Base-by-base conservation (phyloP, 2,329 filamentous ascomycete species). In the Pyrenophora seminiperda region DNA sequence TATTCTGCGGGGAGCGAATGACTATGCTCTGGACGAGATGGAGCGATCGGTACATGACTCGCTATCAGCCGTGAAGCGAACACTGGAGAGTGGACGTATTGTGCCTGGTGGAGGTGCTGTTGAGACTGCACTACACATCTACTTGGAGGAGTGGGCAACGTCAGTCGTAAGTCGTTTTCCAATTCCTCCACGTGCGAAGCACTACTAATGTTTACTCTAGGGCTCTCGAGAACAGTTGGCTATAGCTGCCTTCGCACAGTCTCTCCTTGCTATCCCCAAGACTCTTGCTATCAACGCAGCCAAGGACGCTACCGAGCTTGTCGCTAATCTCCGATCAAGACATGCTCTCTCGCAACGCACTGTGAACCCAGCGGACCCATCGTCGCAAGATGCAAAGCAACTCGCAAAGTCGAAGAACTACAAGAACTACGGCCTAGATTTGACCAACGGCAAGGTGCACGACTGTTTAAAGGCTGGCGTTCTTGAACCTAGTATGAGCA, bases 41-140 rank as follows among this genome's bases (percentile, higher is more conserved):
- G 94, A 99, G 82, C 89, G 94, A 59, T 97, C 94, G 1, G 86
- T 99, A 14, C 94, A 99, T 78, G 94, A 99, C 76, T 96, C 93
- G 11, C 82, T 99, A 38, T 97, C 90, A 62, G 94, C 94, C 38
- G 92, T 99, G 59, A 99, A 99, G 86, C 86, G 94, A 64, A 97
- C 94, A 3, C 82, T 99, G 6, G 94, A 99, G 79, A 96, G 91
- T 70, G 94, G 94, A 67, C 92, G 90, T 76, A 95, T 99, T 61
- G 94, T 99, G 31, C 94, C 94, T 13, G 94, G 94, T 61, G 94
- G 94, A 61, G 94, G 93, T 71, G 94, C 94, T 34, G 93, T 97
- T 17, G 94, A 99, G 81, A 97, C 94, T n/a, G 94, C 94, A 40
- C 84, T 99, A 60, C 94, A 97, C 79, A 99, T 99, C 73, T 99